Evolutionary conservation across 163 green algal genomes (phyloP).

Genomic region (Trebouxia gelatinosa): DNA sequence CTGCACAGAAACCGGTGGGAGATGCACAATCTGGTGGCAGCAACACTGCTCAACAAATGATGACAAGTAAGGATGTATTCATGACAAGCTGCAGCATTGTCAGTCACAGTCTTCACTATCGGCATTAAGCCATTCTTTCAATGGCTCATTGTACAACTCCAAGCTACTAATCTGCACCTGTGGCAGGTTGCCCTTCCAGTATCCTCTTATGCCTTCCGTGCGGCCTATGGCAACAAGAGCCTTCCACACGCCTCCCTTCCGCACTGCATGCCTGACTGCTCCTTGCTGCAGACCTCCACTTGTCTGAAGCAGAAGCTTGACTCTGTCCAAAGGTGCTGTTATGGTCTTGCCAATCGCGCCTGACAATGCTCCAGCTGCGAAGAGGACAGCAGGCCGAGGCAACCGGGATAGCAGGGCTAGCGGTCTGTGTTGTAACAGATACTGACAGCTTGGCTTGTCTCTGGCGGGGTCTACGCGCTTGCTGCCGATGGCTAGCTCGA

Average conservation of each 20-base stretch:
- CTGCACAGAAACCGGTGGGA: too few species aligned
- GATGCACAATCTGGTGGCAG: too few species aligned
- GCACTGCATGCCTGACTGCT: constrained; percentile 53
- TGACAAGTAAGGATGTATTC: too few species aligned
- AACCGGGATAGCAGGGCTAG: constrained; percentile 48
- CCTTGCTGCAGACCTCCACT: constrained; percentile 55
- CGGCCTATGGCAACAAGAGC: constrained; percentile 69
- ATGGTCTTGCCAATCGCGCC: constrained; percentile 72
- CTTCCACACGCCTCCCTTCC: constrained; percentile 54
- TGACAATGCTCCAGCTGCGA: constrained; percentile 65
- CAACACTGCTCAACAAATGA: too few species aligned
- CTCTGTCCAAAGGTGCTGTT: constrained; percentile 72
- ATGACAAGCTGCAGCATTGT: too few species aligned
- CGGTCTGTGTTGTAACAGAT: constrained; percentile 28
- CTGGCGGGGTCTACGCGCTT: too few species aligned
- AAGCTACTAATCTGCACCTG: constrained; percentile 64
- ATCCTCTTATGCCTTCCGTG: constrained; percentile 72
- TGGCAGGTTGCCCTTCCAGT: constrained; percentile 83
- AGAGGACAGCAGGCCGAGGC: constrained; percentile 59
- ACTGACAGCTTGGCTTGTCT: not conserved
- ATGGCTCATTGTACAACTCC: too few species aligned
- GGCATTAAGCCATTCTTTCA: too few species aligned
- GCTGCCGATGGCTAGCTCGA: constrained; percentile 4
- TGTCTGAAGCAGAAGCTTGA: constrained; percentile 74
- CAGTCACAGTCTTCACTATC: too few species aligned